phyloP scores from a whole-genome alignment of 805 yeast species.

The Wickerhamiella alocasiicola region DNA sequence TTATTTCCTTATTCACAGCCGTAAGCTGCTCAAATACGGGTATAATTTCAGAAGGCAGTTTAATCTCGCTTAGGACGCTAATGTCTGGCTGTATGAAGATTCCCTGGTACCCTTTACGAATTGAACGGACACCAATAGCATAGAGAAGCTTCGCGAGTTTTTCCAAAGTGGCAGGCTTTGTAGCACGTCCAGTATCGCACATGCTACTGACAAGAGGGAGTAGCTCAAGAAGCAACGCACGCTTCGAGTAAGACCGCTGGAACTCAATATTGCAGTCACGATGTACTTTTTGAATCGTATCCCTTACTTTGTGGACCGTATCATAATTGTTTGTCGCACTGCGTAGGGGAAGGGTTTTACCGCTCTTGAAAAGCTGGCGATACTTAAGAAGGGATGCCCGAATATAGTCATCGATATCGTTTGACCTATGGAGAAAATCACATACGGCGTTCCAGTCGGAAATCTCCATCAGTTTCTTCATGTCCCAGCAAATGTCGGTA shows the following conservation, averaged over 20 bases:
- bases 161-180: background rate
- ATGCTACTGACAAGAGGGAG: slow-evolving; percentile 2
- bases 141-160: background rate
- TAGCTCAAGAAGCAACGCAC: background rate
- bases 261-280: background rate
- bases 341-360: background rate
- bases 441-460: slow-evolving; percentile 9
- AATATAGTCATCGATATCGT: background rate
- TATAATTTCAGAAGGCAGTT: background rate
- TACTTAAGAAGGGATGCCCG: slow-evolving; percentile 6
- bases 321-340: slow-evolving; percentile 4
- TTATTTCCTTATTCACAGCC: background rate
- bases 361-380: slow-evolving; percentile 5
- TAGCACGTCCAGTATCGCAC: background rate
- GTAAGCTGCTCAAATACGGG: background rate
- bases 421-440: background rate
- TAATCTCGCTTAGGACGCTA: background rate
- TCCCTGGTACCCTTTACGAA: background rate
- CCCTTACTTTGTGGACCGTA: background rate
- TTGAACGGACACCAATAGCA: background rate
- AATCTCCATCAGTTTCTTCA: slow-evolving; percentile 6
- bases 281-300: background rate
- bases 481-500: slow-evolving; percentile 11
- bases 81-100: background rate
- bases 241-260: background rate